A percentile compares a stretch with the other conserved stretches of the same genome.
phyloP scores from a whole-genome alignment of 83 land plant species.

The Picea mariana region DNA sequence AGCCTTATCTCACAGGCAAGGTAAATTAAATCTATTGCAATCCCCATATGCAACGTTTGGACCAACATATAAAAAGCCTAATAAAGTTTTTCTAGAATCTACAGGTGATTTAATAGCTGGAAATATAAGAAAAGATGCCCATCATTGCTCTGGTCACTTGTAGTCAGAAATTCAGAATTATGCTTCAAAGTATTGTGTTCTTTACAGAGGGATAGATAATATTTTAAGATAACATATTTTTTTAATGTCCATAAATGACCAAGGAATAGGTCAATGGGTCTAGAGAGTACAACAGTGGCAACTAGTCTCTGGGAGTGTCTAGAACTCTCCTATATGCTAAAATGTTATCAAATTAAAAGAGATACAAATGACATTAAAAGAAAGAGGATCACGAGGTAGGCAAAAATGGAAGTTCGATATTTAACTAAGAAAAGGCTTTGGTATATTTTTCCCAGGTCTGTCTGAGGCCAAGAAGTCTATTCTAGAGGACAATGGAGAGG shows the following conservation, averaged over 20 bases:
- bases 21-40: slow-evolving; percentile 20
- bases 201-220: background rate
- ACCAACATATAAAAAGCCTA: slow-evolving; percentile 29
- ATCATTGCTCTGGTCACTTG: background rate
- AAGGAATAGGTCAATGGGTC: too few relatives aligned
- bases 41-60: slow-evolving; percentile 29
- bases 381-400: too few relatives aligned
- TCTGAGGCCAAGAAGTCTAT: slow-evolving; percentile 1
- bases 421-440: background rate
- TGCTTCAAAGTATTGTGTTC: background rate
- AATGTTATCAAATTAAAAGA: too few relatives aligned
- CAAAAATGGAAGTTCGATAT: too few relatives aligned
- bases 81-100: slow-evolving; percentile 29
- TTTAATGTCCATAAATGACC: too few relatives aligned
- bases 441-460: background rate
- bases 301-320: too few relatives aligned
- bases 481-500: slow-evolving; percentile 11
- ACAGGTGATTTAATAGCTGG: slow-evolving; percentile 15
- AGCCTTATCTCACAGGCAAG: slow-evolving; percentile 23
- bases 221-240: background rate
- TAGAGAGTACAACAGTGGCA: too few relatives aligned
- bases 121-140: slow-evolving; percentile 2
- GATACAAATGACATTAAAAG: too few relatives aligned
- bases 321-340: too few relatives aligned
- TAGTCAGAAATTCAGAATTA: background rate